These are phyloP conservation scores for Aspergillus steynii DNA, from an alignment of 495 filamentous ascomycete species.

Conservation along the genomic window DNA sequence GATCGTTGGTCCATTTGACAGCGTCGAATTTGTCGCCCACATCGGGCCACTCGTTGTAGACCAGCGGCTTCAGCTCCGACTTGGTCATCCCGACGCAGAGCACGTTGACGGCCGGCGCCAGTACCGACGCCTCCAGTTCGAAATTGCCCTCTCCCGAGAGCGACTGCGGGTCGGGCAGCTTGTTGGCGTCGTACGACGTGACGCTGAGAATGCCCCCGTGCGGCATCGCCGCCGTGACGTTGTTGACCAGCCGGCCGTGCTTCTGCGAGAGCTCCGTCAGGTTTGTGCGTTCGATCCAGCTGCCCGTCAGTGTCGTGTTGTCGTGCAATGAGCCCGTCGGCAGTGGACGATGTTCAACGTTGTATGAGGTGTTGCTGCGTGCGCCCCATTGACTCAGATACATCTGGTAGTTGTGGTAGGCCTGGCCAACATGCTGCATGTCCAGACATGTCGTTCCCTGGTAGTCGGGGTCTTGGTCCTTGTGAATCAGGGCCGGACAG, in stretches of 20 bases:
- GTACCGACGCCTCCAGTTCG: constrained; percentile 61
- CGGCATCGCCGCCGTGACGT: constrained; percentile 73
- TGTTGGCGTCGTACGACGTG: constrained; percentile 56
- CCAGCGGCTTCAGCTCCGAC: constrained; percentile 59
- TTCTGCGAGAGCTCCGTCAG: constrained; percentile 45
- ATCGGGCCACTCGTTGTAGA: constrained; percentile 60
- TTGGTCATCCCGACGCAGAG: constrained; percentile 64
- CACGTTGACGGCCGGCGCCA: constrained; percentile 65
- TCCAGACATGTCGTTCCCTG: constrained; percentile 58
- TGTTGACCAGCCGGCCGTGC: constrained; percentile 60
- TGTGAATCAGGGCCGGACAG: constrained; percentile 61
- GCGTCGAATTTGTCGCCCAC: constrained; percentile 35
- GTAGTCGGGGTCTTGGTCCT: constrained; percentile 29
- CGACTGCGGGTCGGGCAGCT: constrained; percentile 66
- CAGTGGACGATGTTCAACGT: constrained; percentile 47
- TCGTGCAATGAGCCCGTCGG: constrained; percentile 61
- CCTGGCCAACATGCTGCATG: constrained; percentile 63
- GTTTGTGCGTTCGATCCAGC: constrained; percentile 58
- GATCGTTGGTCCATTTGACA: constrained; percentile 26
- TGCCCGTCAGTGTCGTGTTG: constrained; percentile 61
- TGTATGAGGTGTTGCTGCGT: constrained; percentile 35
- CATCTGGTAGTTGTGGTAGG: constrained; percentile 54
- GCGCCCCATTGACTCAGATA: constrained; percentile 51
- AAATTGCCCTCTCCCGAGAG: constrained; percentile 66
- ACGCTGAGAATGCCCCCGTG: constrained; percentile 66